A percentile compares a stretch with the other conserved stretches of the same genome.
Evolutionary conservation across 2,329 filamentous ascomycete species (phyloP).

Genomic region (Fusarium hainanense): DNA sequence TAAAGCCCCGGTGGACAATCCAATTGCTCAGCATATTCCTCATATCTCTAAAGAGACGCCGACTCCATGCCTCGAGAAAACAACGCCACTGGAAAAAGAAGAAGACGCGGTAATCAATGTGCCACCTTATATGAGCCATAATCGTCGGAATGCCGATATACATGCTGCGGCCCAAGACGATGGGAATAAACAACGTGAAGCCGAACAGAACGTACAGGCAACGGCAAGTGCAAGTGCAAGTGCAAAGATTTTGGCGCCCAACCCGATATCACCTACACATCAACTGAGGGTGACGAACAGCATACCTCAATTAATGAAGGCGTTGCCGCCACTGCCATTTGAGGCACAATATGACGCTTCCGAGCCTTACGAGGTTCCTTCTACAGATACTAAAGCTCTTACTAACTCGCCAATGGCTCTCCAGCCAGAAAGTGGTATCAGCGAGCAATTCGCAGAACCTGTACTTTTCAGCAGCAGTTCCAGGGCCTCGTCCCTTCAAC

Average conservation of each 20-base stretch:
- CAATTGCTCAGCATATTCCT: not conserved
- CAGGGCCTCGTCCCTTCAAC: not conserved
- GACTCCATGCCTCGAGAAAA: not conserved
- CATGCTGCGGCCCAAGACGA: conserved; percentile 34
- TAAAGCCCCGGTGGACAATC: not conserved
- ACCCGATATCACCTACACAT: conserved; percentile 60
- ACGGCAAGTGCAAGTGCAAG: conserved; percentile 14
- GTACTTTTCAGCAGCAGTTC: not conserved
- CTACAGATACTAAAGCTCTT: conserved; percentile 13
- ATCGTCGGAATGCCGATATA: conserved; percentile 44
- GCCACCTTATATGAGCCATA: conserved; percentile 22
- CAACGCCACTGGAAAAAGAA: not conserved
- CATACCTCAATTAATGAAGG: conserved; percentile 64
- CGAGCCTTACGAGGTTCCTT: conserved; percentile 5
- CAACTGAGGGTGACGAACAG: conserved; percentile 61
- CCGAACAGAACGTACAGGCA: not conserved
- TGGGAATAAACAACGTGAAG: not conserved
- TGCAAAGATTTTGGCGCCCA: conserved; percentile 57
- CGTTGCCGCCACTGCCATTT: conserved; percentile 59
- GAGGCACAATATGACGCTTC: conserved; percentile 24
- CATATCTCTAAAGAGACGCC: not conserved
- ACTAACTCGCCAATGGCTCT: conserved; percentile 17
- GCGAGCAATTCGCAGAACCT: not conserved
- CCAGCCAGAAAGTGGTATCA: not conserved
- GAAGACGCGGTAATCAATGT: not conserved